A percentile compares a stretch with the other conserved stretches of the same genome.
Conservation (phyloP, 164 flowering plant genomes). For the Vitis vinifera region ASM3070453v1 NC_081810.1:5693501-5694000, state of each 20-base stretch:
- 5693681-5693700: slow-evolving; percentile 30
- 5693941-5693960: too few relatives aligned
- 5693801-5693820: neutral
- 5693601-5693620: neutral
- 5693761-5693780: too few relatives aligned
- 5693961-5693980: too few relatives aligned
- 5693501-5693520: too few relatives aligned
- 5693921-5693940: neutral
- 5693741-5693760: too few relatives aligned
- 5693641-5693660: slow-evolving; percentile 11
- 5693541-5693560: too few relatives aligned
- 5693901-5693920: too few relatives aligned
- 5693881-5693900: too few relatives aligned
- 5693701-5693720: slow-evolving; percentile 36
- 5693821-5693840: neutral
- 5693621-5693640: neutral
- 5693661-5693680: slow-evolving; percentile 29
- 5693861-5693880: neutral
- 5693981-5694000: too few relatives aligned
- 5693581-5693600: slow-evolving; percentile 3
- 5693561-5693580: neutral
- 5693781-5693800: too few relatives aligned
- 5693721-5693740: slow-evolving; percentile 29
- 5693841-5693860: neutral
- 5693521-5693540: too few relatives aligned